A percentile compares a stretch with the other conserved stretches of the same genome.
These are phyloP conservation scores for Raphanus raphanistrum DNA, from an alignment of 345 rosid species.

Conservation along the genomic window DNA sequence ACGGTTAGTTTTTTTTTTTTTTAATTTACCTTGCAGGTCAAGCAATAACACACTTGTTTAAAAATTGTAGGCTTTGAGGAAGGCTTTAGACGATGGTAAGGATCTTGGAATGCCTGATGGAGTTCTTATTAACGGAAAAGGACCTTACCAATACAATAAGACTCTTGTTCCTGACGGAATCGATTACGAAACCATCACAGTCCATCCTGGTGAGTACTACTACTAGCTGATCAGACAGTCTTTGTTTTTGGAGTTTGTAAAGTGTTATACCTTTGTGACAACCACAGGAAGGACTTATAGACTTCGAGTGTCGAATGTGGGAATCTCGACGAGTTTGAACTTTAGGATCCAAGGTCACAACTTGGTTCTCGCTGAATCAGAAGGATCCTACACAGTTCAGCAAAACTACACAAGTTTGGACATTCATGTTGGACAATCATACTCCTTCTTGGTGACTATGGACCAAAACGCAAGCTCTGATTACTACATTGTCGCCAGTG, in stretches of 20 bases:
- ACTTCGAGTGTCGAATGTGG: slow-evolving; percentile 89
- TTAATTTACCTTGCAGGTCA: neutral
- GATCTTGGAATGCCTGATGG: slow-evolving; percentile 97
- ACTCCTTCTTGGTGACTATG: slow-evolving; percentile 84
- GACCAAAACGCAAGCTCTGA: slow-evolving; percentile 97
- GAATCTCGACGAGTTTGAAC: slow-evolving; percentile 89
- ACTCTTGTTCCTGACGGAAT: slow-evolving; percentile 85
- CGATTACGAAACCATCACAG: slow-evolving; percentile 71
- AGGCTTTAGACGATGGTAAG: slow-evolving; percentile 83
- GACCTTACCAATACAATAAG: slow-evolving; percentile 82
- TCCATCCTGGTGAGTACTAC: slow-evolving; percentile 82
- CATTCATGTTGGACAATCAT: slow-evolving; percentile 94
- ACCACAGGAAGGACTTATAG: slow-evolving; percentile 87
- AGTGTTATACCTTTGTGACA: neutral
- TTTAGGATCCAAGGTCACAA: slow-evolving; percentile 96
- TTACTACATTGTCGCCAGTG: slow-evolving; percentile 98
- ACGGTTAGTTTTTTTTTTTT: slow-evolving; percentile 57
- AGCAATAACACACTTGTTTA: slow-evolving; percentile 7
- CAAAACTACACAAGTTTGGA: slow-evolving; percentile 98
- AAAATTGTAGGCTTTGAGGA: slow-evolving; percentile 76
- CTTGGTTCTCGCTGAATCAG: slow-evolving; percentile 81
- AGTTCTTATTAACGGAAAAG: slow-evolving; percentile 96
- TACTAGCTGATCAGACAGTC: neutral
- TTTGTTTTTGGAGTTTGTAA: neutral
- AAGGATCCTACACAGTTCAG: slow-evolving; percentile 97